Conservation (phyloP, 345 rosid genomes). For the Syzygium grande region DNA sequence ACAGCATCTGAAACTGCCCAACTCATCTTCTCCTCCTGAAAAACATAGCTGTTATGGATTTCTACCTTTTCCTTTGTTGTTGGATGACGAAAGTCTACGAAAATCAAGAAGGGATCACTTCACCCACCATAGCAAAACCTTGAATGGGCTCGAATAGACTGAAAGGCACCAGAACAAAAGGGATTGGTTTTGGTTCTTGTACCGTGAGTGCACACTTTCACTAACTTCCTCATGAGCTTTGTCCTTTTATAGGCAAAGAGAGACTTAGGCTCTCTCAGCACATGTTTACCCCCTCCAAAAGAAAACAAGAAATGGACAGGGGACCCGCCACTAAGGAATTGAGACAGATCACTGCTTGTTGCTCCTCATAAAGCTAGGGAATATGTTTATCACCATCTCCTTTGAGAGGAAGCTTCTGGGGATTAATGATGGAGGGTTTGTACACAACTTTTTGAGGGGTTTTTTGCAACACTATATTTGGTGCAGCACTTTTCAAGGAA, state of each 20-base stretch:
- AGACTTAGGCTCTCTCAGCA: neutral
- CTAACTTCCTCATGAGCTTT: neutral
- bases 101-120: neutral
- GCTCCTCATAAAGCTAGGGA: constrained; percentile 14
- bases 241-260: constrained; percentile 30
- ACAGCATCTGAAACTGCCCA: constrained; percentile 46
- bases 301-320: neutral
- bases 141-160: neutral
- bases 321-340: constrained; percentile 23
- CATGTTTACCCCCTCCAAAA: neutral
- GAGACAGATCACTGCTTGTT: constrained; percentile 16
- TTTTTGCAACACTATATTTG: neutral
- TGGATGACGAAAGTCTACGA: neutral
- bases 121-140: neutral
- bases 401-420: constrained; percentile 13
- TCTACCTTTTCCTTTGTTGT: neutral
- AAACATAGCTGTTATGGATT: neutral
- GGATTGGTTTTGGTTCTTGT: neutral
- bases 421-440: neutral
- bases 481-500: neutral
- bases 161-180: neutral
- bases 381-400: constrained; percentile 16
- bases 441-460: neutral
- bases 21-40: constrained; percentile 45
- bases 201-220: neutral